Evolutionary conservation across 768 basidiomycete genomes (phyloP).

Genomic region (Coprinopsis cinerea): DNA sequence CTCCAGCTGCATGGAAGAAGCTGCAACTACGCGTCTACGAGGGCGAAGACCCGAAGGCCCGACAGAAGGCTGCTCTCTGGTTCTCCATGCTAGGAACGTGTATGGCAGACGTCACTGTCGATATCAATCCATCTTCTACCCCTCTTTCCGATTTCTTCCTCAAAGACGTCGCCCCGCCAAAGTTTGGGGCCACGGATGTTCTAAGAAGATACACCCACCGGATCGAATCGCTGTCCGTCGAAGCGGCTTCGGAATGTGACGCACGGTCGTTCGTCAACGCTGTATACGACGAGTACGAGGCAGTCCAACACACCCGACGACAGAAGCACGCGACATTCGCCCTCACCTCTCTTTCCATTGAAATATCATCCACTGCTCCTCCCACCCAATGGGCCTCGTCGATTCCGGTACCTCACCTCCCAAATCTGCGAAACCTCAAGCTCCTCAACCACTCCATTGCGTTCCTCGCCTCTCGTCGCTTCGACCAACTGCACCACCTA

Average conservation of each 20-base stretch:
- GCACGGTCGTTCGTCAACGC: constrained; percentile 16
- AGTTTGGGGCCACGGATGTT: background rate
- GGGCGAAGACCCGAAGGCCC: constrained; percentile 11
- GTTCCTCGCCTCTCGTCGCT: constrained; percentile 12
- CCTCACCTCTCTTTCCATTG: background rate
- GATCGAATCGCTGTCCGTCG: constrained; percentile 15
- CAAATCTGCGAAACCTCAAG: constrained; percentile 10
- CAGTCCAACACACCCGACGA: constrained; percentile 2
- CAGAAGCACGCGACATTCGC: constrained; percentile 6
- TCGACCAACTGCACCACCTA: constrained; percentile 15
- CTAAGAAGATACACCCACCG: constrained; percentile 11
- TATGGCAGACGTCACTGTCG: constrained; percentile 17
- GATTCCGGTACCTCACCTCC: background rate
- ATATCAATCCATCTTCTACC: constrained; percentile 7
- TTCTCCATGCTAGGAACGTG: constrained; percentile 24
- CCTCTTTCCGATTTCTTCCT: background rate
- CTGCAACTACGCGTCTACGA: constrained; percentile 18
- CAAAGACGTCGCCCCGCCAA: background rate
- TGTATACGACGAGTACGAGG: constrained; percentile 11
- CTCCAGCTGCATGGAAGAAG: constrained; percentile 26
- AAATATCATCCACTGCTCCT: constrained; percentile 3
- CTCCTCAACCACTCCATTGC: constrained; percentile 22
- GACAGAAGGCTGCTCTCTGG: constrained; percentile 25
- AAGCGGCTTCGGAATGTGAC: constrained; percentile 16
- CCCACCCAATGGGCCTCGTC: constrained; percentile 7